These are phyloP conservation scores for Lasiosphaeria miniovina DNA, from an alignment of 495 filamentous ascomycete genomes.

Conservation along the genomic window DNA sequence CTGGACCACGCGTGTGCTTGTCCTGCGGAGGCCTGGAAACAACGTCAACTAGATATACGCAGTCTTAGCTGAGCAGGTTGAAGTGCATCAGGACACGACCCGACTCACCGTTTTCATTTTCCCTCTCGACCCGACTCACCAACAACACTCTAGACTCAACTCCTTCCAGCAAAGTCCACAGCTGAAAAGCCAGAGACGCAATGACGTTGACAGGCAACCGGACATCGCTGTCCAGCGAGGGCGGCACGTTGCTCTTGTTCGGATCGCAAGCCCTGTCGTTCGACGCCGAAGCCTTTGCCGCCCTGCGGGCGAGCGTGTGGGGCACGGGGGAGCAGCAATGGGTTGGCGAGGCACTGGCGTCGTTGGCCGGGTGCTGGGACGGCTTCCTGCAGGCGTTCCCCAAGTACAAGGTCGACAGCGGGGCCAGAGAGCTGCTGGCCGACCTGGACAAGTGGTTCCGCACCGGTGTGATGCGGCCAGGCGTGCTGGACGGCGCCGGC, in stretches of 20 bases:
- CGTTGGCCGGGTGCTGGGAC: background rate
- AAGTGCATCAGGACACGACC: too few relatives aligned
- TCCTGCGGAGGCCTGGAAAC: too few relatives aligned
- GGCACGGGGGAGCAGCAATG: background rate
- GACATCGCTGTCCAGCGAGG: background rate
- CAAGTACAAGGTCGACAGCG: background rate
- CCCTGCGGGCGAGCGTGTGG: background rate
- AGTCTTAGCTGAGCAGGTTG: too few relatives aligned
- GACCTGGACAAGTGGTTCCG: background rate
- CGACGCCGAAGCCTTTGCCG: background rate
- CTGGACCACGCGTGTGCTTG: too few relatives aligned
- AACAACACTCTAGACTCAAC: too few relatives aligned
- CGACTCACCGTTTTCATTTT: too few relatives aligned
- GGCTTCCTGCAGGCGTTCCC: background rate
- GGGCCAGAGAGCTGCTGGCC: background rate
- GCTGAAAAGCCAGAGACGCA: too few relatives aligned
- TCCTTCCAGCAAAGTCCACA: too few relatives aligned
- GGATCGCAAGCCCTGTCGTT: conserved; percentile 4
- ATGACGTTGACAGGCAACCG: too few relatives aligned
- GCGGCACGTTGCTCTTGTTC: conserved; percentile 1
- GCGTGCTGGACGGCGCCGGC: background rate
- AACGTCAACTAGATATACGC: too few relatives aligned
- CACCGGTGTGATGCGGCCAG: background rate
- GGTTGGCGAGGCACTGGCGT: background rate
- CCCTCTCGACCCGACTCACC: too few relatives aligned